phyloP scores from a whole-genome alignment of 169 alveolate species.

The Cryptosporidium sp. region DNA sequence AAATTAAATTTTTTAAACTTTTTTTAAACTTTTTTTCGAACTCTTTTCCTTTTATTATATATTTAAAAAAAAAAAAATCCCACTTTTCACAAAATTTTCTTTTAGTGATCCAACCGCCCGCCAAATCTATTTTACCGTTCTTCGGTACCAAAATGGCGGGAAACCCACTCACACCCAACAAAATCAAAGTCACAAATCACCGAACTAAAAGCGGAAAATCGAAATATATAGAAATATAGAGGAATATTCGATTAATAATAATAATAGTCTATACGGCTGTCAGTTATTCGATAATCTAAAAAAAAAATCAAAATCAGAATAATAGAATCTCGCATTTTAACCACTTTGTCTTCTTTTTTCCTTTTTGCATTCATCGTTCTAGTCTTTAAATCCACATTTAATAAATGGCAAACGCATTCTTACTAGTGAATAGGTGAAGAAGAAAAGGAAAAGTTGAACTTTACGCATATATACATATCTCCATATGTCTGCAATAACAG shows the following conservation, averaged over 20 bases:
- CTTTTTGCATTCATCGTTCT: background rate
- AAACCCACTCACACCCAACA: background rate
- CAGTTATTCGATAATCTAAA: background rate
- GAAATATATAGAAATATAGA: background rate
- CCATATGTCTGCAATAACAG: too few species aligned
- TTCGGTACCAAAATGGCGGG: slow-evolving; percentile 13
- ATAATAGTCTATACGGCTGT: background rate
- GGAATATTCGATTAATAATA: background rate
- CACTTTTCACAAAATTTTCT: background rate
- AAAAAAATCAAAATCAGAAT: background rate
- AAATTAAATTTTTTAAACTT: background rate
- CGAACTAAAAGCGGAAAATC: background rate
- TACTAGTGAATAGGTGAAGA: too few species aligned
- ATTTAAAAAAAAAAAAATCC: background rate
- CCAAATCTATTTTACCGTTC: slow-evolving; percentile 6
- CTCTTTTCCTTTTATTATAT: background rate
- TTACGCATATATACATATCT: too few species aligned
- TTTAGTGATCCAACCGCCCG: background rate
- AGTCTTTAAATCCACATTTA: background rate
- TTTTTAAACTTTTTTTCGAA: background rate
- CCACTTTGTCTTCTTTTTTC: background rate
- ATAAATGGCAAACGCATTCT: too few species aligned
- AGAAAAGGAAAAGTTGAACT: too few species aligned
- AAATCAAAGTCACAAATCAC: background rate
- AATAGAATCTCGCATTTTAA: background rate